Evolutionary conservation across 306 rosid genomes (phyloP), one percentile per base, ranked within the genome.

Genomic region (Citrullus amarus): DNA sequence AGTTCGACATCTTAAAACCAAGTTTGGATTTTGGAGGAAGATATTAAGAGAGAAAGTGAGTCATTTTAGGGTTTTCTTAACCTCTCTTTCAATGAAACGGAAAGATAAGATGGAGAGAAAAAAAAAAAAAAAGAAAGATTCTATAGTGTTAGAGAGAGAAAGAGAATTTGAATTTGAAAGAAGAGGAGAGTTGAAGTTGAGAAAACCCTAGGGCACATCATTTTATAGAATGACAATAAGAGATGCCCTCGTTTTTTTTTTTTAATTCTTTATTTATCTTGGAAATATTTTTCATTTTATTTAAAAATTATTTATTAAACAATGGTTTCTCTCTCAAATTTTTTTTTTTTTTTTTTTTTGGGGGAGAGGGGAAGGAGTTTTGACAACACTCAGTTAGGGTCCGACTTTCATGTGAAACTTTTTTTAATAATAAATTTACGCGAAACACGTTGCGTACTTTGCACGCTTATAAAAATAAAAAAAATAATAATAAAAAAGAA

Each of bases 121-220:
- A 6, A 13, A 3, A 36, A 3, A 51, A 44, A 39, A 44, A 15
- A n/a, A n/a, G n/a, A n/a, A 51, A 38, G 17, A 15, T 36, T n/a
- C 25, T 25, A 51, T 60, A 18, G 60, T 30, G 38, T 36, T 4
- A 72, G 76, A 30, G 20, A 59, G 70, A 77, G 34, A 15, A 48
- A 39, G 66, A 8, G 7, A 30, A 18, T 32, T 67, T 9, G 9
- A 14, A 25, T 48, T 48, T 1, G 56, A 51, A 15, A 9, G 30
- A 2, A 55, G 12, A 75, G 48, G 6, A 34, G 46, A 36, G 54
- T 76, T 61, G 72, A 78, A 32, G 10, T 36, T 55, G 8, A 58
- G 25, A 13, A 80, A 80, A 61, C 79, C 82, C 82, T 80, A 80
- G 63, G 2, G n/a, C 79, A 48, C 41, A 48, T 61, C 65, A 3